phyloP scores from a whole-genome alignment of 495 filamentous ascomycete species.

The Parathielavia hyrcaniae region DNA sequence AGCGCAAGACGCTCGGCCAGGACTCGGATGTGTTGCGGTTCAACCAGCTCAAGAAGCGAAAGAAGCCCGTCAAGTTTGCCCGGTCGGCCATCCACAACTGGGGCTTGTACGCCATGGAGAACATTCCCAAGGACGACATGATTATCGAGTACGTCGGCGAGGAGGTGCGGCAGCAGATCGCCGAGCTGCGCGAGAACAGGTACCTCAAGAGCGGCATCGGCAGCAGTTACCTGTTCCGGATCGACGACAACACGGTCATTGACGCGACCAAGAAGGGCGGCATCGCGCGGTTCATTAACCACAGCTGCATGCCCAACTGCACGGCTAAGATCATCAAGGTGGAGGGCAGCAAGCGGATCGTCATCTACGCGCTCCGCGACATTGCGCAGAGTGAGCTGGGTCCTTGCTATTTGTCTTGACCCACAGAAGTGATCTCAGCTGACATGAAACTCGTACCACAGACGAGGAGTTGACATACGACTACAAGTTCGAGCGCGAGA shows the following conservation, averaged over 20 bases:
- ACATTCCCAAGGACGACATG: constrained; percentile 96
- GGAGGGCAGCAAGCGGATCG: constrained; percentile 97
- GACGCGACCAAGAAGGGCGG: constrained; percentile 98
- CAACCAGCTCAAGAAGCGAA: constrained; percentile 98
- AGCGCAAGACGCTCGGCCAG: constrained; percentile 78
- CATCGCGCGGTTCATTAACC: constrained; percentile 98
- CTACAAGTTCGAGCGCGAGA: constrained; percentile 98
- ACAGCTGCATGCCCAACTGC: constrained; percentile 96
- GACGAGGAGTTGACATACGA: constrained; percentile 99
- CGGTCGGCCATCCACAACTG: constrained; percentile 98
- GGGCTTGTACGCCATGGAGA: constrained; percentile 96
- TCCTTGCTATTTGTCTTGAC: neutral
- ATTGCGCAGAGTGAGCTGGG: constrained; percentile 79
- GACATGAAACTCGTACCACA: constrained; percentile 42
- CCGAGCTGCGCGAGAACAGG: constrained; percentile 82
- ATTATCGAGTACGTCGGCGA: constrained; percentile 99
- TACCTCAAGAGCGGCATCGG: constrained; percentile 97
- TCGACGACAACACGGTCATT: constrained; percentile 95
- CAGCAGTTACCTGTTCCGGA: constrained; percentile 94
- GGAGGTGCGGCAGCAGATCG: constrained; percentile 91
- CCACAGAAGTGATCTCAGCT: constrained; percentile 30
- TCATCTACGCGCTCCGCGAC: constrained; percentile 94
- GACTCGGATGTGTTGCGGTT: constrained; percentile 88
- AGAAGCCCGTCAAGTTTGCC: constrained; percentile 98
- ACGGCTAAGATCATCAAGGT: constrained; percentile 99